Evolutionary conservation across 2,329 filamentous ascomycete species (phyloP), one percentile per base, ranked within the genome.

Genomic region (Ceratocystiopsis sp.): DNA sequence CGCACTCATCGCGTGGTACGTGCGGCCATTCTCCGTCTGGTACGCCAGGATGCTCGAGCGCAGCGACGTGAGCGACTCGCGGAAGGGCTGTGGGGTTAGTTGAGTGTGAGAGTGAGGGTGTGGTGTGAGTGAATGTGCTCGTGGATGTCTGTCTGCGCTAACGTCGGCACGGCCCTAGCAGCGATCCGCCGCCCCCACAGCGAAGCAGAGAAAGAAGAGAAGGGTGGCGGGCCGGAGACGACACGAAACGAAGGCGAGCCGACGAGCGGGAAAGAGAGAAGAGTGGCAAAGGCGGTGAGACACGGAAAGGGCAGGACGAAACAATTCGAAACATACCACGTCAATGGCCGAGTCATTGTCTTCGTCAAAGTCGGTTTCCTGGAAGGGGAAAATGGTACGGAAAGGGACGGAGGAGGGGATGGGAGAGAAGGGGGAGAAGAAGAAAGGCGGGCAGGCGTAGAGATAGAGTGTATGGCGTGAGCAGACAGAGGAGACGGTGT

Each of bases 1-100:
- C 14, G 50, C 51, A n/a, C 51, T 53, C 45, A 53, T 44, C 5
- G 51, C 48, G 17, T 53, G 51, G 42, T 53, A 53, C 6, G 51
- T 53, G 37, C 51, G 46, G 33, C 50, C 51, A 43, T 52, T 53
- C 37, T 52, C 51, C 15, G 50, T 45, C 25, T 50, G 51, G 43
- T 45, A 53, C 8, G 46, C 46, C 25, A 51, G 41, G 19, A 53
- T 49, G 42, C 51, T 53, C 15, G 50, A 51, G 17, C 47, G 48
- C 3, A 53, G 42, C 16, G 50, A 53, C 8, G 48, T 45, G 17
- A 52, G 45, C 1, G 51, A 53, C 17, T 50, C 47, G 25, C 38
- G 35, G n/a, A 45, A 41, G 7, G 48, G 44, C 48, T 49, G 38
- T n/a, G 33, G 15, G 19, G 15, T 10, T 35, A 25, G 17, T n/a